Evolutionary conservation across 2,329 filamentous ascomycete genomes (phyloP).

Genomic region (Trichoderma sp.): DNA sequence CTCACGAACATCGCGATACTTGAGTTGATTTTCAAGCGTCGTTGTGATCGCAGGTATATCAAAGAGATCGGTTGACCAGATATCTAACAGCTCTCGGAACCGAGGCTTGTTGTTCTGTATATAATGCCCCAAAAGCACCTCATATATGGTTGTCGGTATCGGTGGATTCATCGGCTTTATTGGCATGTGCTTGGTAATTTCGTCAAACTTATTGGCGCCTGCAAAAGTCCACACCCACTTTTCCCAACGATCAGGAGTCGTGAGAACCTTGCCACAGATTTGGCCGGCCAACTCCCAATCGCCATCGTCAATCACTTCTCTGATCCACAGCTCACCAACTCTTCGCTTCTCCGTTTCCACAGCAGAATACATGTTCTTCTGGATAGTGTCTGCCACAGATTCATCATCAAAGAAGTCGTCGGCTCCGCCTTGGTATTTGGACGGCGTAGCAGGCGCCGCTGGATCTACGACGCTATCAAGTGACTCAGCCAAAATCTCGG

Average conservation of each 20-base stretch:
- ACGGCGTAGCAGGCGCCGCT: constrained; percentile 46
- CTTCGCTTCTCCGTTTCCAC: constrained; percentile 85
- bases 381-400: constrained; percentile 59
- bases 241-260: constrained; percentile 82
- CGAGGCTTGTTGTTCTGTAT: constrained; percentile 74
- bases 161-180: constrained; percentile 75
- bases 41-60: constrained; percentile 76
- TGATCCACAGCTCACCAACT: constrained; percentile 91
- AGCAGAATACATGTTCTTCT: constrained; percentile 62
- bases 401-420: constrained; percentile 77
- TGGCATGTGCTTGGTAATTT: constrained; percentile 85
- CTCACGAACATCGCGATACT: constrained; percentile 72
- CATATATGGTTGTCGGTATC: constrained; percentile 81
- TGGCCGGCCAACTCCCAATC: constrained; percentile 80
- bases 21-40: constrained; percentile 80
- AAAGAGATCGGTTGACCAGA: constrained; percentile 84
- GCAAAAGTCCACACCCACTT: constrained; percentile 95
- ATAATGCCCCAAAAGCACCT: constrained; percentile 87
- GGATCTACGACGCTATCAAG: constrained; percentile 47
- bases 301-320: constrained; percentile 74
- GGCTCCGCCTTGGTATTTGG: constrained; percentile 45
- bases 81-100: constrained; percentile 77
- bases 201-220: constrained; percentile 81
- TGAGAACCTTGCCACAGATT: constrained; percentile 80
- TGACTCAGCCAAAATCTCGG: constrained; percentile 64